Evolutionary conservation across 805 yeast genomes (phyloP).

Genomic region (Cyberlindnera bimundalis): DNA sequence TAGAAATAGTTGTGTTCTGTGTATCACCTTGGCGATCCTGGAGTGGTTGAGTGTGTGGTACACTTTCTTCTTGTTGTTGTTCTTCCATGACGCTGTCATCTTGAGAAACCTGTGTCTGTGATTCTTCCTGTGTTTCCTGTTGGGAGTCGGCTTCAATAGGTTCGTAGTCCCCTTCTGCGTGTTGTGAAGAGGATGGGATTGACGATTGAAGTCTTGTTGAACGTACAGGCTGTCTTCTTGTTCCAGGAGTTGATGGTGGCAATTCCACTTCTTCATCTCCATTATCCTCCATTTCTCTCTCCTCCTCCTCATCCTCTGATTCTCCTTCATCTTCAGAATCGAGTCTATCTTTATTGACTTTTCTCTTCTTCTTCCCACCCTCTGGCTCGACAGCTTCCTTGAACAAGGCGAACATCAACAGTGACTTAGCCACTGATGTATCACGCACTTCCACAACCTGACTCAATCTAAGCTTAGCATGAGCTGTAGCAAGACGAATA

Average conservation of each 20-base stretch:
- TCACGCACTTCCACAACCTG: constrained; percentile 70
- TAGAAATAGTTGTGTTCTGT: constrained; percentile 12
- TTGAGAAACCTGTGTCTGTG: constrained; percentile 4
- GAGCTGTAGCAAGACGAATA: constrained; percentile 93
- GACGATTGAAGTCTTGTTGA: constrained; percentile 4
- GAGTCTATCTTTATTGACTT: constrained; percentile 16
- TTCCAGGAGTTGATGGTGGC: background rate
- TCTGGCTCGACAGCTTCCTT: constrained; percentile 51
- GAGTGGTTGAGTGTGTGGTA: constrained; percentile 1
- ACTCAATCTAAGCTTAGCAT: constrained; percentile 91
- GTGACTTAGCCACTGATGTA: constrained; percentile 80
- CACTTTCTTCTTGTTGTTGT: background rate
- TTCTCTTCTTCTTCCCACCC: constrained; percentile 35
- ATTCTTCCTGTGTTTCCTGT: constrained; percentile 11
- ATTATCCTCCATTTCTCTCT: constrained; percentile 7
- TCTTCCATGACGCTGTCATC: background rate
- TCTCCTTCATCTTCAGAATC: background rate
- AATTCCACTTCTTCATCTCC: constrained; percentile 6
- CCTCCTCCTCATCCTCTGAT: constrained; percentile 2
- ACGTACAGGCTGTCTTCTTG: constrained; percentile 4
- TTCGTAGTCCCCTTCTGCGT: constrained; percentile 13
- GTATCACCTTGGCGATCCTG: constrained; percentile 6
- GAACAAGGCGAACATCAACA: constrained; percentile 82
- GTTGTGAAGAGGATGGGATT: constrained; percentile 15
- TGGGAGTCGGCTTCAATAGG: constrained; percentile 9